Evolutionary conservation across 257 asterid species (phyloP), one percentile per base, ranked within the genome.

Genomic region (Coffea eugenioides): DNA sequence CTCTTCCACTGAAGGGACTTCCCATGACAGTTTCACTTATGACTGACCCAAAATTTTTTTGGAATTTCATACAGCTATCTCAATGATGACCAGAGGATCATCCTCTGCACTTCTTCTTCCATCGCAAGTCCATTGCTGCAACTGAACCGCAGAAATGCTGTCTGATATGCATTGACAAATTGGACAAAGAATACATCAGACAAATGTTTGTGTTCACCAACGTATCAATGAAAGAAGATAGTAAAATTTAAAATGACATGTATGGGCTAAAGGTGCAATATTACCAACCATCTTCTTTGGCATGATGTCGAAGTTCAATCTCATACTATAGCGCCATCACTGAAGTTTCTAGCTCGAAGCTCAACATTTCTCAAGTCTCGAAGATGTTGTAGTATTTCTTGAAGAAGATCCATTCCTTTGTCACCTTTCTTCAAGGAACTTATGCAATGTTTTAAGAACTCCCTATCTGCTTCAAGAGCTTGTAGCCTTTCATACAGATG

Each of bases 401-500:
- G 97, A 23, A 95, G 97, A 80, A 95, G 97, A 86, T 91, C 90
- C 90, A 93, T 87, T 5, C 98, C 99, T 79, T 93, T 92, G 82
- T 91, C 99, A 3, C 99, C 98, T 87, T 93, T 92, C 87, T 89
- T 93, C 64, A 95, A 84, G 59, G 97, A 95, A 87, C 94, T 85
- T 11, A 93, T 79, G 89, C 99, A 93, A 54, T 93, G 97, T 89
- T 91, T 91, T 68, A 95, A 85, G 82, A 95, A 95, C 91, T 92
- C 98, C 80, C 94, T 87, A 69, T 95, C 99, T 11, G 98, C 97
- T 86, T 95, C 99, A 43, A 93, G 93, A 54, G 99, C 95, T 88
- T 91, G 97, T 76, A 95, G 83, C 88, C 98, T 90, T 84, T 90
- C 97, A 54, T 90, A 92, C 45, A 95, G 91, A 88, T 92, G 96